These are phyloP conservation scores for Protomyces lactucae-debilis DNA, from an alignment of 1,139 yeast genomes.

Conservation along the genomic window DNA sequence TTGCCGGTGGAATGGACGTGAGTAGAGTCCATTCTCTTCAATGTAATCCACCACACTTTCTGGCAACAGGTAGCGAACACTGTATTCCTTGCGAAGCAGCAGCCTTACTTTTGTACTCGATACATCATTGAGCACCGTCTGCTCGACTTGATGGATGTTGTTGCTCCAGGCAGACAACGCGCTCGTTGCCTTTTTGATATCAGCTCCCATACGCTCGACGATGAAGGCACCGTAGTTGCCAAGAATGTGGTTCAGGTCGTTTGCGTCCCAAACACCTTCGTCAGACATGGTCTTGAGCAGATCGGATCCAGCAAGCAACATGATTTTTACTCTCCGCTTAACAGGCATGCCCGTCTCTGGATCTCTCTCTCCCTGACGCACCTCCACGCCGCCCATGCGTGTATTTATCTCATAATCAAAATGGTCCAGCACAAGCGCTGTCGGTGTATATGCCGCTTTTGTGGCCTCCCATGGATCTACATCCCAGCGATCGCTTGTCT, in stretches of 20 bases:
- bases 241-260: constrained; percentile 81
- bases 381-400: constrained; percentile 77
- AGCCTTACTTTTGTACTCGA: constrained; percentile 90
- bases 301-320: constrained; percentile 97
- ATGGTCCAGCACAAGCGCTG: constrained; percentile 93
- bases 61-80: constrained; percentile 89
- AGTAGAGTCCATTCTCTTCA: constrained; percentile 80
- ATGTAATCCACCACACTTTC: constrained; percentile 91
- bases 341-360: constrained; percentile 37
- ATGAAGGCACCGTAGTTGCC: constrained; percentile 95
- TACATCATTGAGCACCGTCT: constrained; percentile 91
- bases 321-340: constrained; percentile 59
- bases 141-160: constrained; percentile 89
- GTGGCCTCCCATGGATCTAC: constrained; percentile 99
- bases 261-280: constrained; percentile 98
- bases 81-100: constrained; percentile 90
- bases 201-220: constrained; percentile 94
- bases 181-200: constrained; percentile 47
- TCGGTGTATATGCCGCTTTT: constrained; percentile 84
- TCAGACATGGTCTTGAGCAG: constrained; percentile 99
- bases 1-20: constrained; percentile 1
- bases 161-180: constrained; percentile 39
- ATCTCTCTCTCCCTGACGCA: constrained; percentile 50
- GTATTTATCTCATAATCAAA: constrained; percentile 92
- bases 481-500: constrained; percentile 96